Evolutionary conservation across 1,284 basidiomycete species (phyloP).

Genomic region (Grifola frondosa): DNA sequence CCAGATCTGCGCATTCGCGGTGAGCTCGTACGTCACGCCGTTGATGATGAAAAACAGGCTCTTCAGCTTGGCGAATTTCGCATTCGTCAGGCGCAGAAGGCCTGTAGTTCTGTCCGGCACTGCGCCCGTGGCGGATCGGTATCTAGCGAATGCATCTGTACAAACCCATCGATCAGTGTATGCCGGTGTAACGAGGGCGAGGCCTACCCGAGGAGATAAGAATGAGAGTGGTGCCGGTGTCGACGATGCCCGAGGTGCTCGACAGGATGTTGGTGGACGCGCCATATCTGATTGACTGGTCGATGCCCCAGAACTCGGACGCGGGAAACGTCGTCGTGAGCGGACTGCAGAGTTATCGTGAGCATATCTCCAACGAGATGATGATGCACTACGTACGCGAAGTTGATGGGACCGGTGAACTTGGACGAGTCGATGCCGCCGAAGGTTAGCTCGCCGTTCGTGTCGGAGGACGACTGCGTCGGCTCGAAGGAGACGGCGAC

Average conservation of each 20-base stretch:
- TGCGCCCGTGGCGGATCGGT: conserved; percentile 38
- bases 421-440: conserved; percentile 47
- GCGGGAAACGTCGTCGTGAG: conserved; percentile 50
- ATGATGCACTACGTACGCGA: conserved; percentile 40
- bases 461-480: conserved; percentile 29
- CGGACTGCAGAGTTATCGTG: conserved; percentile 32
- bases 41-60: conserved; percentile 44
- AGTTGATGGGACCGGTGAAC: conserved; percentile 45
- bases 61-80: conserved; percentile 39
- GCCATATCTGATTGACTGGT: conserved; percentile 58
- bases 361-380: background rate
- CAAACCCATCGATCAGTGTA: background rate
- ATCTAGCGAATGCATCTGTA: conserved; percentile 33
- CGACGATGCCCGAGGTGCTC: conserved; percentile 58
- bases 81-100: conserved; percentile 37
- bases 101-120: conserved; percentile 37
- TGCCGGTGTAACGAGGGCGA: background rate
- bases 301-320: conserved; percentile 59
- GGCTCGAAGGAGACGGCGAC: conserved; percentile 54
- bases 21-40: conserved; percentile 40
- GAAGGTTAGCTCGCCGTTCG: conserved; percentile 49
- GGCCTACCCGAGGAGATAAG: conserved; percentile 36
- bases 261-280: conserved; percentile 42
- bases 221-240: conserved; percentile 49
- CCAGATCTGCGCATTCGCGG: conserved; percentile 51